Conservation (phyloP, 768 basidiomycete genomes). For the Porphyrellus cyaneotinctus region DNA sequence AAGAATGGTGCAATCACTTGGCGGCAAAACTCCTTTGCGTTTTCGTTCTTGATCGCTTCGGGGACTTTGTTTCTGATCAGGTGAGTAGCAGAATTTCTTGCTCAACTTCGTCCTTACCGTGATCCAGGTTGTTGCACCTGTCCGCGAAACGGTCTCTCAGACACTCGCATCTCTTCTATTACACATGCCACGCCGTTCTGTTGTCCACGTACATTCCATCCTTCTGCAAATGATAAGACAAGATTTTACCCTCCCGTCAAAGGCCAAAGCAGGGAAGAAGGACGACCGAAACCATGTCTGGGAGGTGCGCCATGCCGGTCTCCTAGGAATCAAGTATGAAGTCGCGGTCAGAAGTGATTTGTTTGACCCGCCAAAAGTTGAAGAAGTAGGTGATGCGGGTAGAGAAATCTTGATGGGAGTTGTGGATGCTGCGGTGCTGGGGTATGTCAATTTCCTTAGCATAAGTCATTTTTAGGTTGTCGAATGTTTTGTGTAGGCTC, state of each 20-base stretch:
- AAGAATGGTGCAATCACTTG: constrained; percentile 86
- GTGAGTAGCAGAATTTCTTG: constrained; percentile 24
- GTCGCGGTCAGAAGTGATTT: constrained; percentile 90
- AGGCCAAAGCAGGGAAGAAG: constrained; percentile 31
- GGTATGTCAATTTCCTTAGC: constrained; percentile 43
- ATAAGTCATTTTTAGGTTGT: background rate
- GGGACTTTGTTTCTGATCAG: constrained; percentile 96
- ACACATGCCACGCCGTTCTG: constrained; percentile 80
- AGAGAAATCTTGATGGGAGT: constrained; percentile 69
- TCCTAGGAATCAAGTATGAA: constrained; percentile 96
- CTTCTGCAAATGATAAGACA: constrained; percentile 94
- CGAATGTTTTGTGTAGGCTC: constrained; percentile 49
- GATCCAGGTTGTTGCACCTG: constrained; percentile 84
- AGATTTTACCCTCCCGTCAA: constrained; percentile 54
- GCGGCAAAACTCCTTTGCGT: constrained; percentile 84
- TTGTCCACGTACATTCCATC: constrained; percentile 75
- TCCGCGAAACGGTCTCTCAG: constrained; percentile 93
- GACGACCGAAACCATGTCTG: constrained; percentile 64
- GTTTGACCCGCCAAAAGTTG: constrained; percentile 43
- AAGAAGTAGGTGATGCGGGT: constrained; percentile 39
- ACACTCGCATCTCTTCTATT: constrained; percentile 85
- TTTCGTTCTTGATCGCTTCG: constrained; percentile 94
- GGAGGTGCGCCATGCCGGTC: constrained; percentile 97
- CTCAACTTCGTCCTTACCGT: background rate
- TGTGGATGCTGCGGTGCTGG: constrained; percentile 86